Percentiles rank a stretch among this genome's conserved stretches.
Conservation (phyloP, 768 basidiomycete genomes). For the Trametes gibbosa region DNA sequence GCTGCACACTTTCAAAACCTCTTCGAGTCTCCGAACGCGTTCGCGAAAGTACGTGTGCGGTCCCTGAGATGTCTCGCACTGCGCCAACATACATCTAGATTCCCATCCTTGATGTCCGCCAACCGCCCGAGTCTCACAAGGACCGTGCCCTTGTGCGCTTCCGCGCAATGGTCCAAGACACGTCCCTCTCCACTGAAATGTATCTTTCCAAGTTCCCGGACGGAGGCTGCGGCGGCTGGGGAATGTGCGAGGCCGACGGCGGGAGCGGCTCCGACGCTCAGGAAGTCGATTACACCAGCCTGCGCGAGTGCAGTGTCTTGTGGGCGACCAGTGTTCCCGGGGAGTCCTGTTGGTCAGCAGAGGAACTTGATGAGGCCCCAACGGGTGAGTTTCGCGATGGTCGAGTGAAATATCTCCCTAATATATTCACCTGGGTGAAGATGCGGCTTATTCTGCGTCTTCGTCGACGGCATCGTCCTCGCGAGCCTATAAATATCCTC, state of each 20-base stretch:
- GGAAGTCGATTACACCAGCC: constrained; percentile 43
- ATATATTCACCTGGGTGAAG: not conserved
- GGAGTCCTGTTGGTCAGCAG: constrained; percentile 55
- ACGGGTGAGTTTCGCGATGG: constrained; percentile 16
- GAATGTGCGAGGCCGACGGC: constrained; percentile 37
- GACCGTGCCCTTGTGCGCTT: constrained; percentile 67
- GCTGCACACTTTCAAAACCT: constrained; percentile 30
- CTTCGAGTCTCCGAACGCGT: constrained; percentile 26
- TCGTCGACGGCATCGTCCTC: constrained; percentile 8
- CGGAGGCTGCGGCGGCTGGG: constrained; percentile 72
- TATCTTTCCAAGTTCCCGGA: constrained; percentile 52
- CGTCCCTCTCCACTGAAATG: constrained; percentile 68
- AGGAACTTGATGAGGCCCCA: constrained; percentile 28
- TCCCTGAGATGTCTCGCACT: not conserved
- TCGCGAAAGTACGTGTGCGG: constrained; percentile 24
- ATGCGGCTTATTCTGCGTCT: not conserved
- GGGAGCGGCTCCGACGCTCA: constrained; percentile 21
- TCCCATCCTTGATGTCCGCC: constrained; percentile 46
- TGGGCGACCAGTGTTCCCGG: constrained; percentile 80
- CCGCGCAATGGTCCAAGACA: constrained; percentile 80
- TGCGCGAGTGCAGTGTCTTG: constrained; percentile 60
- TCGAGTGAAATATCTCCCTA: not conserved
- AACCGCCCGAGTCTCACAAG: constrained; percentile 48
- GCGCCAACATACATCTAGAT: constrained; percentile 43
- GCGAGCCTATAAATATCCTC: constrained; percentile 63